A percentile compares a stretch with the other conserved stretches of the same genome.
Conservation (phyloP, 441 rosid species). For the Gossypium trilobum region DNA sequence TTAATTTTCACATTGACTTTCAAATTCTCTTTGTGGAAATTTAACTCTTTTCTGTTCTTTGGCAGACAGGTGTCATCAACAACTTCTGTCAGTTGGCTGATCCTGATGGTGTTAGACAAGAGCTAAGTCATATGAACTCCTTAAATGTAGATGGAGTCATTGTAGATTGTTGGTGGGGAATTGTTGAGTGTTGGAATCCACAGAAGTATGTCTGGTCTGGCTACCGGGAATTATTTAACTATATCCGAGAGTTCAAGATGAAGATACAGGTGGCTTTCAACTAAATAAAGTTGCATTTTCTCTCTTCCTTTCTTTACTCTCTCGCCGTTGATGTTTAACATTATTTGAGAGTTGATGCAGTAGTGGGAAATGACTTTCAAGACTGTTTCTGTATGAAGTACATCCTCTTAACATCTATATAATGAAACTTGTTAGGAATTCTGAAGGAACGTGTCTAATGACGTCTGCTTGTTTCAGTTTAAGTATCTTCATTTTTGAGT, state of each 20-base stretch:
- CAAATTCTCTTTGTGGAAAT: constrained; percentile 1
- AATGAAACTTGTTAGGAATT: not conserved
- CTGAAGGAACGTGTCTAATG: not conserved
- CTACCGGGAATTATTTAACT: constrained; percentile 53
- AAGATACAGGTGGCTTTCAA: constrained; percentile 44
- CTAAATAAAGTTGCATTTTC: not conserved
- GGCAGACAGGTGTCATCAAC: constrained; percentile 46
- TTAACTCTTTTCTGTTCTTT: constrained; percentile 17
- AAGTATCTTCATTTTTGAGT: not conserved
- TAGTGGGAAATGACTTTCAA: not conserved
- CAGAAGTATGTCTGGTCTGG: constrained; percentile 69
- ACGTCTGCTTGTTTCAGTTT: not conserved
- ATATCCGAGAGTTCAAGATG: constrained; percentile 53
- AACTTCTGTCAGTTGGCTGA: constrained; percentile 55
- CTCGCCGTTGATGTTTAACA: not conserved
- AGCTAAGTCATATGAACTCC: constrained; percentile 49
- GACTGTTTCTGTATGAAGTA: not conserved
- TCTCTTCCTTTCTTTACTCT: not conserved
- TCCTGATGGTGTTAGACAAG: constrained; percentile 47
- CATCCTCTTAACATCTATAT: constrained; percentile 1
- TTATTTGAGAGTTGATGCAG: constrained; percentile 1
- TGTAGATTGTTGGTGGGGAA: constrained; percentile 79
- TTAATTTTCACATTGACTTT: not conserved
- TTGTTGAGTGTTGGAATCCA: constrained; percentile 67
- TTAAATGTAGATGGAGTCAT: constrained; percentile 54